A percentile compares a stretch with the other conserved stretches of the same genome.
phyloP scores from a whole-genome alignment of 2,329 filamentous ascomycete species.

The Colletotrichum sp. region DNA sequence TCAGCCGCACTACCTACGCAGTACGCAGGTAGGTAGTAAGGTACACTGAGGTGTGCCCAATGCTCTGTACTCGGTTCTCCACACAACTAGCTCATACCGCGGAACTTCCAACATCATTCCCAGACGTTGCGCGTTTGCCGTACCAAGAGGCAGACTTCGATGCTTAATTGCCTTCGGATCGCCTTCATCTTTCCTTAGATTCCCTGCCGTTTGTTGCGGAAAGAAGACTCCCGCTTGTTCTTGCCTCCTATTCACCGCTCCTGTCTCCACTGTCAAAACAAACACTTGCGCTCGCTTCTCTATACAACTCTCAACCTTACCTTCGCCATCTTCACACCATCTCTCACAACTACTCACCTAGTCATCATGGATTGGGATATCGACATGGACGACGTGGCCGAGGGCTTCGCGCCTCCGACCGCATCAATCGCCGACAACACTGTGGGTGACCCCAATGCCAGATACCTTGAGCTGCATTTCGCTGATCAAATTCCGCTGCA shows the following conservation, averaged over 20 bases:
- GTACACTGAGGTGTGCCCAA: not conserved
- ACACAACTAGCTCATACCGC: not conserved
- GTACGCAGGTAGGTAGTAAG: not conserved
- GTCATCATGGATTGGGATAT: slow-evolving; percentile 70
- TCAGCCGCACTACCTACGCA: not conserved
- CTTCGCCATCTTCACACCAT: slow-evolving; percentile 19
- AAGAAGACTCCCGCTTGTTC: not conserved
- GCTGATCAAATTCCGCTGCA: not conserved
- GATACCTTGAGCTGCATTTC: not conserved
- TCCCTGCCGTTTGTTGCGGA: not conserved
- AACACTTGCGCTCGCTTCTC: not conserved
- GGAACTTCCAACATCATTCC: not conserved
- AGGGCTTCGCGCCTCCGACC: slow-evolving; percentile 25
- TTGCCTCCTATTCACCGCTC: not conserved
- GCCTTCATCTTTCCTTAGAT: not conserved
- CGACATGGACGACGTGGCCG: slow-evolving; percentile 71
- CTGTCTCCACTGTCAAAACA: not conserved
- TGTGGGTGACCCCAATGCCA: not conserved
- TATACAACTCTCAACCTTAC: not conserved
- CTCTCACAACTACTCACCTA: not conserved
- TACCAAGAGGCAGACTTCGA: not conserved
- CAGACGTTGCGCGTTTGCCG: not conserved
- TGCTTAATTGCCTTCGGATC: not conserved
- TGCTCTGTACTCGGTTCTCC: not conserved
- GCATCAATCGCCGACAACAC: not conserved